Percentiles rank a stretch among this genome's conserved stretches.
These are phyloP conservation scores for Eimeria sp. DNA, from an alignment of 169 alveolate species.

Conservation along the genomic window DNA sequence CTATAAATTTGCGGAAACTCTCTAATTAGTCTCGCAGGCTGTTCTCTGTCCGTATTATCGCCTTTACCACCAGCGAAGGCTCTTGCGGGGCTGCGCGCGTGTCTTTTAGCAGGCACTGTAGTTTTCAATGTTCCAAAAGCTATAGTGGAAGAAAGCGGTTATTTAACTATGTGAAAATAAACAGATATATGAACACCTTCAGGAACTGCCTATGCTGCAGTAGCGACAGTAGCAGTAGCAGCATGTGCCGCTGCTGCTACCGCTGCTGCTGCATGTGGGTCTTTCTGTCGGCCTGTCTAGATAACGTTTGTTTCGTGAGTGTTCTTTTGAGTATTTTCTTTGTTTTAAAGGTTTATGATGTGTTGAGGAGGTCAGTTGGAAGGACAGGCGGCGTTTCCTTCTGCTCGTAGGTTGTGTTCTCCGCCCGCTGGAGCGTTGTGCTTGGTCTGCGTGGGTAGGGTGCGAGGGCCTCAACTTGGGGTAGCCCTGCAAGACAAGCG, in stretches of 20 bases:
- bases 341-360: constrained; percentile 25
- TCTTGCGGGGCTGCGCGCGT: not conserved
- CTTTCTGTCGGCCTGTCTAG: not conserved
- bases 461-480: not conserved
- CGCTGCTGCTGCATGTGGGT: constrained; percentile 48
- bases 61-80: not conserved
- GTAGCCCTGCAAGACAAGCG: not conserved
- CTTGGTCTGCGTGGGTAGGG: constrained; percentile 19
- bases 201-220: not conserved
- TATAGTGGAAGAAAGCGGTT: not conserved
- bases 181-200: not conserved
- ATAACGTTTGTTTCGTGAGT: not conserved
- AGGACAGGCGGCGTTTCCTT: constrained; percentile 13
- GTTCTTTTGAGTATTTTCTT: not conserved
- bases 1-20: not conserved
- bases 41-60: not conserved
- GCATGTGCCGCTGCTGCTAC: constrained; percentile 41
- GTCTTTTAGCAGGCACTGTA: not conserved
- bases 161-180: not conserved
- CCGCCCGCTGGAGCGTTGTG: not conserved
- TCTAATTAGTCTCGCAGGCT: not conserved
- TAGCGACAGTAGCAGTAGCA: not conserved
- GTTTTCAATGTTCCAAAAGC: not conserved
- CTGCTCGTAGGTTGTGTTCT: constrained; percentile 30
- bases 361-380: constrained; percentile 30